phyloP scores from a whole-genome alignment of 2,329 filamentous ascomycete species.

The Anthostomella pinea region DNA sequence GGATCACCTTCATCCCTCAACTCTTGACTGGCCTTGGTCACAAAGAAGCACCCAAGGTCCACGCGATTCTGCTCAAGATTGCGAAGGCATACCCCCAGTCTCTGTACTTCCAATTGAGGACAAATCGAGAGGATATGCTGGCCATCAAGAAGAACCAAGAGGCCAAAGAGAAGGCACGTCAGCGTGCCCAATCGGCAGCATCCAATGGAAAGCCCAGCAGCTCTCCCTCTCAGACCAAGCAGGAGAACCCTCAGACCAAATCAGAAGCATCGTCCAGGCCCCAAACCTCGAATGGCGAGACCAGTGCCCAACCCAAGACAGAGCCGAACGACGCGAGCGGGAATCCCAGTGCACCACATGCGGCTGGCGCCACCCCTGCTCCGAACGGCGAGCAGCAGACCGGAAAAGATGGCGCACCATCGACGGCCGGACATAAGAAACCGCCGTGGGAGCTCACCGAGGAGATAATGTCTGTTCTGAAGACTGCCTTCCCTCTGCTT shows the following conservation, averaged over 20 bases:
- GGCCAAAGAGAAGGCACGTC: conserved; percentile 62
- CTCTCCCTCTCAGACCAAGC: conserved; percentile 51
- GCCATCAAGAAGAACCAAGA: conserved; percentile 88
- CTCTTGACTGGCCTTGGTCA: conserved; percentile 87
- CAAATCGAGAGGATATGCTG: conserved; percentile 89
- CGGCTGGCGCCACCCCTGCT: conserved; percentile 20
- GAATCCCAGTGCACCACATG: conserved; percentile 18
- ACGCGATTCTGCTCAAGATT: conserved; percentile 85
- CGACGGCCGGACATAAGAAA: conserved; percentile 54
- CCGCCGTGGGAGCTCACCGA: conserved; percentile 96
- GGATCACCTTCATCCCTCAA: conserved; percentile 98
- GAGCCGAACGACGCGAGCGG: conserved; percentile 39
- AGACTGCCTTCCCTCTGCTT: conserved; percentile 93
- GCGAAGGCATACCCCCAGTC: conserved; percentile 95
- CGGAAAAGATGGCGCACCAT: conserved; percentile 27
- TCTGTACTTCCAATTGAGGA: conserved; percentile 91
- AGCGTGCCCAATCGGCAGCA: conserved; percentile 45
- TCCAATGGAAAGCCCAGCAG: conserved; percentile 44
- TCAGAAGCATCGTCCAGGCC: conserved; percentile 43
- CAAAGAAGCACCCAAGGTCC: conserved; percentile 84
- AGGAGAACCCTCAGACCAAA: conserved; percentile 47
- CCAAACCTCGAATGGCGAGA: conserved; percentile 49
- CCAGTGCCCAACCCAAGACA: conserved; percentile 41
- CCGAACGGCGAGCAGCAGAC: conserved; percentile 25
- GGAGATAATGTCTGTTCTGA: conserved; percentile 90